Evolutionary conservation across 768 basidiomycete species (phyloP), one percentile per base, ranked within the genome.

Genomic region (Trametes coccinea): DNA sequence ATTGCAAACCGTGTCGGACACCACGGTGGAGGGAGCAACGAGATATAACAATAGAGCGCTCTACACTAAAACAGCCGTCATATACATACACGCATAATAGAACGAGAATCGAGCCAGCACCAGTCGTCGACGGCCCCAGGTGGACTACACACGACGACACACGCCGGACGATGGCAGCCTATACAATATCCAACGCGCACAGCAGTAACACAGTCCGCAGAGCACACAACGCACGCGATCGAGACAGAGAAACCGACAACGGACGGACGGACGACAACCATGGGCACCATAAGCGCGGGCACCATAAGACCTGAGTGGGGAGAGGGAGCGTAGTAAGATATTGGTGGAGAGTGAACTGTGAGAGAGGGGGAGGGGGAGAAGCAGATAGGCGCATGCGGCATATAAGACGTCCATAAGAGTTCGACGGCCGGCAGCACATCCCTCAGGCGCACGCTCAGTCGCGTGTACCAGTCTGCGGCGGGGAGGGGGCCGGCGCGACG

Each of bases 401-500:
- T 16, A 56, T 8, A 37, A 53, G 47, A 56, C 50, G 49, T 63
- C 45, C 49, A 39, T 39, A n/a, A n/a, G 4, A 9, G 7, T 27
- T 41, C 17, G 40, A 48, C 41, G 33, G n/a, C 33, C 44, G 39
- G 29, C 9, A 34, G 30, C 29, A 43, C 53, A 33, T 22, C 6
- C 34, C 46, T 31, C 52, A 60, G 47, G 57, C 29, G 48, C 63
- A 16, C 46, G 52, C 46, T 63, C 56, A 66, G 31, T 64, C 66
- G n/a, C 70, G 67, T 40, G 65, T 33, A n/a, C 60, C 45, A n/a
- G 48, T 30, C 37, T 44, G 62, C 39, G 69, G 37, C 30, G 48
- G 9, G 37, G 69, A 31, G 27, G 66, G 60, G 5, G 67, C 63
- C 22, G 73, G 70, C 17, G 70, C 64, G 49, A 74, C 70, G 17